These are phyloP conservation scores for Helianthus annuus DNA, from an alignment of 129 eudicot species.

Conservation along the genomic window DNA sequence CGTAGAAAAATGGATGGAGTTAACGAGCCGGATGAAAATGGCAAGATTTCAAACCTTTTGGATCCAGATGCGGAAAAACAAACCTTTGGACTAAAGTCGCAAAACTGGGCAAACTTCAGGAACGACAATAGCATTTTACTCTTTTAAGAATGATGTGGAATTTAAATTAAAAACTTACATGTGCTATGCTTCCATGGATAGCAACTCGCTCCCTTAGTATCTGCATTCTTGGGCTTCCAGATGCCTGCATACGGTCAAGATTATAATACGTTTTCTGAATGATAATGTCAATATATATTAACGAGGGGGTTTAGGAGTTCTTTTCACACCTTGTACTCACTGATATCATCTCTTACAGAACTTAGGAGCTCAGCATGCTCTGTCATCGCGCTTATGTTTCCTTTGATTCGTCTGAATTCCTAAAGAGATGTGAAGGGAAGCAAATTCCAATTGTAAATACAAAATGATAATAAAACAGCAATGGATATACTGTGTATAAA, in stretches of 20 bases:
- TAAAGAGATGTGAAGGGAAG: conserved; percentile 21
- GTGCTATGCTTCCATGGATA: conserved; percentile 90
- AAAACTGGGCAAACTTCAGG: too few relatives aligned
- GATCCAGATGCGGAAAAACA: too few relatives aligned
- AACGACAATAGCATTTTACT: too few relatives aligned
- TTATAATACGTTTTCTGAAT: conserved; percentile 16
- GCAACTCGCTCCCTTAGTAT: conserved; percentile 89
- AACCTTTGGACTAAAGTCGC: too few relatives aligned
- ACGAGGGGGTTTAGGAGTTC: not conserved
- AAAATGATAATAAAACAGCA: not conserved
- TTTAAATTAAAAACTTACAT: conserved; percentile 48
- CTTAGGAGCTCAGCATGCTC: conserved; percentile 98
- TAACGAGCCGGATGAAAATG: too few relatives aligned
- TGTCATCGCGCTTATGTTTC: conserved; percentile 87
- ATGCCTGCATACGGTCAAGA: conserved; percentile 55
- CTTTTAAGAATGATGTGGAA: not conserved
- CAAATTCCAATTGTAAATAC: not conserved
- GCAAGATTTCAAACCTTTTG: too few relatives aligned
- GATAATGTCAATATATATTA: not conserved
- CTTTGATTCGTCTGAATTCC: conserved; percentile 90
- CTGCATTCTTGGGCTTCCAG: conserved; percentile 90
- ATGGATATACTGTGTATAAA: conserved; percentile 1
- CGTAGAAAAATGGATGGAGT: too few relatives aligned
- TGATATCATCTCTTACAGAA: conserved; percentile 95
- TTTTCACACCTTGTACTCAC: conserved; percentile 78